These are phyloP conservation scores for Cynanchum wilfordii DNA, from an alignment of 257 asterid genomes.

Conservation along the genomic window DNA sequence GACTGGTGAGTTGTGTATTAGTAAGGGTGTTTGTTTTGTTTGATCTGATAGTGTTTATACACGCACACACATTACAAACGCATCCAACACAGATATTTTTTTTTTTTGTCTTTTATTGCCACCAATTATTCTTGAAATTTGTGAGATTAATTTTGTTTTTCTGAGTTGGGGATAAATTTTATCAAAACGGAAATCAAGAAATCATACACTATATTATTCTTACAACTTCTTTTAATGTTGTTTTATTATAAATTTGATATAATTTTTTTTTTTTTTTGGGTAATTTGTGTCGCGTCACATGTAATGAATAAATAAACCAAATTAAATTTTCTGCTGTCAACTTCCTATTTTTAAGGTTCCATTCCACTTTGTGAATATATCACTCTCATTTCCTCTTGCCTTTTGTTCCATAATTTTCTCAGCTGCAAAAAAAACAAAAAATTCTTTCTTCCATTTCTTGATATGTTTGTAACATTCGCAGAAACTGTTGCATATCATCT, in stretches of 20 bases:
- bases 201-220: neutral
- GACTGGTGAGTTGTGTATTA: neutral
- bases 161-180: neutral
- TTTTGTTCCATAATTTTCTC: neutral
- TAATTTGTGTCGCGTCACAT: no score
- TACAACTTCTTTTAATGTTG: no score
- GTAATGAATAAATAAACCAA: no score
- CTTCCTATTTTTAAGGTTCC: no score
- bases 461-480: constrained; percentile 20
- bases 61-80: neutral
- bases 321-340: no score
- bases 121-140: constrained; percentile 10
- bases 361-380: no score
- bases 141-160: constrained; percentile 10
- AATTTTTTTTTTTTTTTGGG: no score
- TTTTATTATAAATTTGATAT: no score
- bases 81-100: constrained; percentile 19
- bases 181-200: neutral
- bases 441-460: constrained; percentile 15
- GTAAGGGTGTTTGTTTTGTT: constrained; percentile 3
- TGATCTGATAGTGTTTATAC: constrained; percentile 8
- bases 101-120: constrained; percentile 32
- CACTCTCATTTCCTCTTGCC: no score
- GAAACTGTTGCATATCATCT: constrained; percentile 1
- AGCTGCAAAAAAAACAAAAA: neutral